Evolutionary conservation across 805 yeast species (phyloP).

Genomic region (Pachysolen tannophilus): DNA sequence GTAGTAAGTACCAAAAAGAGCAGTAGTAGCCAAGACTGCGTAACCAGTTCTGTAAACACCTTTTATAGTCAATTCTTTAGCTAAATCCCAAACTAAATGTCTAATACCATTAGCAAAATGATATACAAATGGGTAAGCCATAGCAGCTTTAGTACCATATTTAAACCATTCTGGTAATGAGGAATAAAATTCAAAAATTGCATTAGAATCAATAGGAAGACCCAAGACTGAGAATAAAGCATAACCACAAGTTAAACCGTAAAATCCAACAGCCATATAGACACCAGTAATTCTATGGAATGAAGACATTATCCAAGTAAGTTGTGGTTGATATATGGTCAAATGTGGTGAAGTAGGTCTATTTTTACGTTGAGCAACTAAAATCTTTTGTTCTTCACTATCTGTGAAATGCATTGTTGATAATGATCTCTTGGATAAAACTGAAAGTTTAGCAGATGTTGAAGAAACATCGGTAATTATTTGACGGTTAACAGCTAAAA

Average conservation of each 20-base stretch:
- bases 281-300: conserved; percentile 88
- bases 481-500: too few relatives aligned
- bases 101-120: conserved; percentile 84
- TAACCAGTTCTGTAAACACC: conserved; percentile 94
- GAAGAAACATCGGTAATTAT: too few relatives aligned
- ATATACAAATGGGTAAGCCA: conserved; percentile 80
- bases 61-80: conserved; percentile 66
- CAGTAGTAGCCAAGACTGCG: conserved; percentile 63
- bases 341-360: conserved; percentile 92
- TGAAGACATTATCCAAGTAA: conserved; percentile 74
- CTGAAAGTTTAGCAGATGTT: too few relatives aligned
- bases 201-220: conserved; percentile 41
- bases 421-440: too few relatives aligned
- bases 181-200: conserved; percentile 46
- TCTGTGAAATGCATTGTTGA: conserved; percentile 2
- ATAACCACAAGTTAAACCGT: conserved; percentile 67
- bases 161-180: conserved; percentile 60
- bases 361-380: conserved; percentile 73
- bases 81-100: conserved; percentile 91
- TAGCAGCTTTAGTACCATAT: conserved; percentile 54
- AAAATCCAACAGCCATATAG: conserved; percentile 69
- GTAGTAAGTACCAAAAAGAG: conserved; percentile 49
- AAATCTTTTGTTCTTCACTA: conserved; percentile 48
- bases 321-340: conserved; percentile 83
- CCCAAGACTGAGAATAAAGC: conserved; percentile 66